These are phyloP conservation scores for Rubia tinctorum DNA, from an alignment of 305 asterid species.

Conservation along the genomic window DNA sequence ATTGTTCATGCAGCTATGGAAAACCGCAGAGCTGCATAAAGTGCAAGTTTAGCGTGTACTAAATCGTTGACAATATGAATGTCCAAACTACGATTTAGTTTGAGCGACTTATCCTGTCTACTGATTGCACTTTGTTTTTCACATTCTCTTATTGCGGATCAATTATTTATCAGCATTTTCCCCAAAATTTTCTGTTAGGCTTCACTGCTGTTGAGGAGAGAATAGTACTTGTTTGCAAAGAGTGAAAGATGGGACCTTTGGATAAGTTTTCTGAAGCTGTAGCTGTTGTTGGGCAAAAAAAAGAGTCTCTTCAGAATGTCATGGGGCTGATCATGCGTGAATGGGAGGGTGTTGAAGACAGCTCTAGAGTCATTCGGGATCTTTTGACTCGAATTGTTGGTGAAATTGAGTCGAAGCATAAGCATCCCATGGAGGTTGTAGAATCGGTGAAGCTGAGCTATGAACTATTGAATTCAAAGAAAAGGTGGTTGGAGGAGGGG, in stretches of 20 bases:
- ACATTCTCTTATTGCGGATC: too few relatives aligned
- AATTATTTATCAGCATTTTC: too few relatives aligned
- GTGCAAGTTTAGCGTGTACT: too few relatives aligned
- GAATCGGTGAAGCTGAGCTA: not conserved
- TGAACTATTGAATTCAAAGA: not conserved
- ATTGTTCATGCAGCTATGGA: too few relatives aligned
- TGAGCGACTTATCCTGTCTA: too few relatives aligned
- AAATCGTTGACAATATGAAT: too few relatives aligned
- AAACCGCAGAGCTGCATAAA: too few relatives aligned
- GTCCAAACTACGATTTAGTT: too few relatives aligned
- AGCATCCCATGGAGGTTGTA: not conserved
- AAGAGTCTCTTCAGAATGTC: not conserved
- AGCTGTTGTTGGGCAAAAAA: slow-evolving; percentile 4
- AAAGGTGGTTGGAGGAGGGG: not conserved
- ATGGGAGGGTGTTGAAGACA: slow-evolving; percentile 8
- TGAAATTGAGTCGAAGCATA: not conserved
- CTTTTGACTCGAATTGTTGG: not conserved
- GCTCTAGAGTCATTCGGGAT: not conserved
- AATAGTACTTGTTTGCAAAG: not conserved
- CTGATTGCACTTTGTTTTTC: too few relatives aligned
- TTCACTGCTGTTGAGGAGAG: too few relatives aligned
- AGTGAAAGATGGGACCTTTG: slow-evolving; percentile 16
- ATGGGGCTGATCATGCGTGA: slow-evolving; percentile 7
- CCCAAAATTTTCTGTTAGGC: too few relatives aligned
- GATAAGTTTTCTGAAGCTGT: slow-evolving; percentile 19